Conservation (phyloP, 345 rosid genomes). For the Firmiana major region DNA sequence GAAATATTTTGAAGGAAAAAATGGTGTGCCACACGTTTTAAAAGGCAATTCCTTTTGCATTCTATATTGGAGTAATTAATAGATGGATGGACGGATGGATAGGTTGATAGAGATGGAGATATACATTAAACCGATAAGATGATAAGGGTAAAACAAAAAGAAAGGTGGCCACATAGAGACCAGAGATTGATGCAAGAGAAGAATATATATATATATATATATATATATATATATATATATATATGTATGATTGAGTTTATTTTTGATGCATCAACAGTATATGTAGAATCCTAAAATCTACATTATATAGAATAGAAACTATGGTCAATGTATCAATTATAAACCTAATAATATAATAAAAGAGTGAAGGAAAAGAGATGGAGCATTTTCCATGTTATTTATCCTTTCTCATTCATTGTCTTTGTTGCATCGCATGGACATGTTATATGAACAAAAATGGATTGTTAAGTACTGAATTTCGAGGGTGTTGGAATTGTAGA, state of each 20-base stretch:
- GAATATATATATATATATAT: background rate
- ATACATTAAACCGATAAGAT: background rate
- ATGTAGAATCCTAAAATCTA: too few relatives aligned
- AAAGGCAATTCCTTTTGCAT: slow-evolving; percentile 9
- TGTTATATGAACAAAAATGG: background rate
- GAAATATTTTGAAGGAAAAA: background rate
- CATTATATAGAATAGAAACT: too few relatives aligned
- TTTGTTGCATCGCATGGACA: background rate
- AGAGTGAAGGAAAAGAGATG: slow-evolving; percentile 8
- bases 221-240: too few relatives aligned
- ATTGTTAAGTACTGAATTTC: too few relatives aligned
- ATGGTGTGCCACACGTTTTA: slow-evolving; percentile 19
- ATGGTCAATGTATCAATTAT: too few relatives aligned
- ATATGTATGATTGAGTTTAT: too few relatives aligned
- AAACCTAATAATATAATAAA: too few relatives aligned
- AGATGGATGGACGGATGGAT: too few relatives aligned
- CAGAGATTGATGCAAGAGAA: background rate
- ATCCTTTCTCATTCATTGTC: background rate
- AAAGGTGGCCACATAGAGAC: background rate
- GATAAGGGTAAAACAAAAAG: background rate
- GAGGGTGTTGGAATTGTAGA: background rate
- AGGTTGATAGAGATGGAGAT: too few relatives aligned
- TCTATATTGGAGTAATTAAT: background rate
- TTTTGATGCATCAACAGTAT: too few relatives aligned
- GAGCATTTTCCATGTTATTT: slow-evolving; percentile 7